These are phyloP conservation scores for Hylodesmum podocarpum DNA, from an alignment of 306 rosid genomes.

Conservation along the genomic window DNA sequence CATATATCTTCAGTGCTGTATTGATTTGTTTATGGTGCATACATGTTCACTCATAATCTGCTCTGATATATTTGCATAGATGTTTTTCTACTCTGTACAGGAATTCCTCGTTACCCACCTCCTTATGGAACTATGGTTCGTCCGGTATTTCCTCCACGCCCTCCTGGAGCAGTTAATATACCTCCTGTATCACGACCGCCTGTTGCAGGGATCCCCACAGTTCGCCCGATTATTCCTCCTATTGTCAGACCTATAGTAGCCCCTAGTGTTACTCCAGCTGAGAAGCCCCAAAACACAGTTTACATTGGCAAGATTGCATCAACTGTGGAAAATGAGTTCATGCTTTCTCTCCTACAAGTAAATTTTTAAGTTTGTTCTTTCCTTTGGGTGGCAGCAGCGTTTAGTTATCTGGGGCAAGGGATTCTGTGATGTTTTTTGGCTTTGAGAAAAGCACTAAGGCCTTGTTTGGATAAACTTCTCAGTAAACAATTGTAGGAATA, in stretches of 20 bases:
- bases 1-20: slow-evolving; percentile 36
- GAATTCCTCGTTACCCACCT: slow-evolving; percentile 78
- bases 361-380: slow-evolving; percentile 22
- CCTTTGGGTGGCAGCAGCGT: neutral
- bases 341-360: slow-evolving; percentile 86
- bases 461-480: too few relatives aligned
- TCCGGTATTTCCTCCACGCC: slow-evolving; percentile 72
- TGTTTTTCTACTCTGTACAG: slow-evolving; percentile 68
- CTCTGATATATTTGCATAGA: slow-evolving; percentile 78
- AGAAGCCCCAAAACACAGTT: slow-evolving; percentile 82
- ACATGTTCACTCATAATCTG: slow-evolving; percentile 26
- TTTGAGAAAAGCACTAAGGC: neutral
- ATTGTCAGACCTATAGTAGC: slow-evolving; percentile 70
- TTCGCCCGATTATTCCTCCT: slow-evolving; percentile 80
- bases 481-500: too few relatives aligned
- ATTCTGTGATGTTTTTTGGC: neutral
- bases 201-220: slow-evolving; percentile 73
- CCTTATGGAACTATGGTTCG: slow-evolving; percentile 82
- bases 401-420: neutral
- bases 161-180: slow-evolving; percentile 72
- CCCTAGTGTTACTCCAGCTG: slow-evolving; percentile 77
- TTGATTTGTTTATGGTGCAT: slow-evolving; percentile 22
- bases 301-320: slow-evolving; percentile 91
- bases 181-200: slow-evolving; percentile 79
- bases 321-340: slow-evolving; percentile 88